Conservation (phyloP, 2,329 filamentous ascomycete species). For the Pyrenochaeta sp. region DNA sequence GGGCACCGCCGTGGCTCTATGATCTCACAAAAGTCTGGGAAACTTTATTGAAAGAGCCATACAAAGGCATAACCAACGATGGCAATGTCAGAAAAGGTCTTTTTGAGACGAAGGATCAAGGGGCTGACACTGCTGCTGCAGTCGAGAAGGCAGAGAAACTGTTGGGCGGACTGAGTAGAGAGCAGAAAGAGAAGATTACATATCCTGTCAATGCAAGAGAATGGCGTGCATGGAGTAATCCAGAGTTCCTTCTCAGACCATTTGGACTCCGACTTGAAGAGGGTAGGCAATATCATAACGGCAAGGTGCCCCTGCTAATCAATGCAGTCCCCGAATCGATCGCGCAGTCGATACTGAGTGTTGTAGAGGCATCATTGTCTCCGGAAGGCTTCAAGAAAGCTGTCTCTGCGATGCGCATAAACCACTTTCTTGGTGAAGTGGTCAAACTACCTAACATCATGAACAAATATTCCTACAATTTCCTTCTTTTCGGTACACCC, state of each 20-base stretch:
- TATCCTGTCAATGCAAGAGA: conserved; percentile 74
- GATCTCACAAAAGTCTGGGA: conserved; percentile 48
- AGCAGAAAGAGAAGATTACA: conserved; percentile 58
- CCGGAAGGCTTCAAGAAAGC: conserved; percentile 76
- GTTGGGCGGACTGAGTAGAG: conserved; percentile 55
- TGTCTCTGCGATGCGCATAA: conserved; percentile 73
- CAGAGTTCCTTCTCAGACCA: conserved; percentile 73
- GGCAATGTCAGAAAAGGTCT: conserved; percentile 65
- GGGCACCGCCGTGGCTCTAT: conserved; percentile 69
- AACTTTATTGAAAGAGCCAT: conserved; percentile 65
- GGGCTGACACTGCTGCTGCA: conserved; percentile 65
- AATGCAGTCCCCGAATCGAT: conserved; percentile 36
- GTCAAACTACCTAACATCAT: conserved; percentile 68
- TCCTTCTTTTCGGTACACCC: conserved; percentile 72
- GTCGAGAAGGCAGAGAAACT: conserved; percentile 59
- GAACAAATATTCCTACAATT: conserved; percentile 81
- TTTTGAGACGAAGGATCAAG: conserved; percentile 69
- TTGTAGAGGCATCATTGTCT: conserved; percentile 68
- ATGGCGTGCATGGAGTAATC: conserved; percentile 76
- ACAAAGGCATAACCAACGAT: conserved; percentile 73
- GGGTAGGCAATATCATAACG: too few species aligned
- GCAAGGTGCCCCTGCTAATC: conserved; percentile 13
- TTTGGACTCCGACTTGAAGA: conserved; percentile 77
- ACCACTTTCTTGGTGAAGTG: conserved; percentile 76
- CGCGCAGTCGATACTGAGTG: conserved; percentile 56